Base-by-base conservation (phyloP, 1,139 yeast species). In the Hanseniaspora gamundiae region DNA sequence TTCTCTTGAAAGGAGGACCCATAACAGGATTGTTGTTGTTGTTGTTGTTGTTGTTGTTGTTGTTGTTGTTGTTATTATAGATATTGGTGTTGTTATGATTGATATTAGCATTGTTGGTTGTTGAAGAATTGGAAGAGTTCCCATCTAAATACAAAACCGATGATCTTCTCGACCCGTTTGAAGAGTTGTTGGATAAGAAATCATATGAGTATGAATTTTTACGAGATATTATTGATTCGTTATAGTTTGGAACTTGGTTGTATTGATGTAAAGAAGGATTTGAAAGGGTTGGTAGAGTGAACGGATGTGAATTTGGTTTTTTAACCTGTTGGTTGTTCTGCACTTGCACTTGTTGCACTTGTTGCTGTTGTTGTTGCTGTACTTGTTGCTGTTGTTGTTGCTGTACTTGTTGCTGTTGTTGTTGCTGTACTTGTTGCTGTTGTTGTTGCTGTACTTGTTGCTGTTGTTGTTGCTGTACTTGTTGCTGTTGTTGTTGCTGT, bases 141-240 rank as follows among this genome's bases (percentile, higher is more conserved):
- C 19, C 14, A 16, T 33, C 36, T 22, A 33, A 11, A 22, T 17
- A 33, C 22, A 19, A 19, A 6, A 19, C 36, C 21, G 36, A 33
- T 4, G 36, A 33, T 19, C 36, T 17, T 33, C 36, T 33, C n/a
- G 36, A 33, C 2, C 24, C 22, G 21, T 19, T 17, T 13, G 21
- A 13, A 4, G 36, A 33, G 11, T 33, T 33, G 22, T 19, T 19
- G 9, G 36, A 16, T 10, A 19, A 14, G 28, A 13, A 24, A 13
- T 36, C 39, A 22, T n/a, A 36, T 9, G 39, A 21, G 19, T 36
- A 36, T 11, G 39, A 36, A 29, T 36, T 36, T 22, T 36, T 33
- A 13, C 36, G 21, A 4, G 22, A 17, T 4, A 33, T 33, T 13
- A 33, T 17, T 19, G 21, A 17, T 3, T 33, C 36, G 6, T 33